These are phyloP conservation scores for Trichomonas vaginalis DNA, from an alignment of 208 protist genomes.

Conservation along the genomic window DNA sequence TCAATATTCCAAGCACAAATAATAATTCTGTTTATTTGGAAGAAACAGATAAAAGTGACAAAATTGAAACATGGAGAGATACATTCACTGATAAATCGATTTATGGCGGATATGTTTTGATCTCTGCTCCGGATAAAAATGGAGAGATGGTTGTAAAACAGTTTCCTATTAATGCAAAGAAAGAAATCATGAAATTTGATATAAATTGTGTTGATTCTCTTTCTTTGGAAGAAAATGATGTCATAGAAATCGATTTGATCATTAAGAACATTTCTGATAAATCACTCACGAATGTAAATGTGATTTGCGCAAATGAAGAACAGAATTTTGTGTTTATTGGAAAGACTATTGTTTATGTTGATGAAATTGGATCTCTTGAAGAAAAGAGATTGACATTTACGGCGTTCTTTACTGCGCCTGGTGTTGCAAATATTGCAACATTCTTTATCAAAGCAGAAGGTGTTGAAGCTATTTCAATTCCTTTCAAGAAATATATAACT, in stretches of 20 bases:
- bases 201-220: neutral
- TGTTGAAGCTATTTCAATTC: neutral
- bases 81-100: neutral
- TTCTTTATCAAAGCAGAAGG: neutral
- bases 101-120: neutral
- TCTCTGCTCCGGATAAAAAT: neutral
- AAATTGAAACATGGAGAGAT: neutral
- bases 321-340: neutral
- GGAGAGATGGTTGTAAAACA: neutral
- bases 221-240: neutral
- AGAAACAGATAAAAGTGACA: neutral
- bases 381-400: neutral
- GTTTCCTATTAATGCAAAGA: neutral
- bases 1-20: neutral
- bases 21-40: neutral
- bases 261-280: neutral
- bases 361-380: neutral
- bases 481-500: neutral
- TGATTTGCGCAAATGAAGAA: neutral
- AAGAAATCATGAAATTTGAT: neutral
- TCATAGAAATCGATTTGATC: neutral
- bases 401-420: neutral
- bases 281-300: neutral
- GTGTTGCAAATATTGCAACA: neutral
- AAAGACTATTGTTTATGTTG: neutral